phyloP scores from a whole-genome alignment of 1,284 basidiomycete genomes.

The Cutaneotrichosporon cavernicola region DNA sequence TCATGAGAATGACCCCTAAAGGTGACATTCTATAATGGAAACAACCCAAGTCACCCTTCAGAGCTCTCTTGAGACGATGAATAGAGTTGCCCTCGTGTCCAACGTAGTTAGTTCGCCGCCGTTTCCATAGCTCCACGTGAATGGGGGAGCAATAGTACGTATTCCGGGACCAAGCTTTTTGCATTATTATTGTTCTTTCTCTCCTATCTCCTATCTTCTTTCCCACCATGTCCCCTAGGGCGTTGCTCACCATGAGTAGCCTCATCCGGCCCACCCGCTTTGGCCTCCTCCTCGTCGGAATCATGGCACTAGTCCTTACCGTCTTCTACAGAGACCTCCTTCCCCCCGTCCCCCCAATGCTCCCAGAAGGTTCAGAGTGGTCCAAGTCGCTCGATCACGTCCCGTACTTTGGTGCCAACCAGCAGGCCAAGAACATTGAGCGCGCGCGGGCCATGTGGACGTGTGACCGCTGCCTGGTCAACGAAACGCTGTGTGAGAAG shows the following conservation, averaged over 20 bases:
- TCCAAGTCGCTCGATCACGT: not conserved
- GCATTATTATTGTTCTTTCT: not conserved
- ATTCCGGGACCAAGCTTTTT: not conserved
- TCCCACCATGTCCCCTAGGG: not conserved
- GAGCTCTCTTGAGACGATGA: no score
- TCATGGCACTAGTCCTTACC: not conserved
- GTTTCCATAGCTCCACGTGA: no score
- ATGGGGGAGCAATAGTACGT: not conserved
- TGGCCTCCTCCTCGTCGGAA: not conserved
- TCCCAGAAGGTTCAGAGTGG: constrained; percentile 3
- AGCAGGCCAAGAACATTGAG: not conserved
- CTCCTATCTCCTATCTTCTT: not conserved
- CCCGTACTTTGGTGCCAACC: not conserved
- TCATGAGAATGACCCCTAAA: no score
- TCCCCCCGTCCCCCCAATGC: not conserved
- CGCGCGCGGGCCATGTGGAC: not conserved
- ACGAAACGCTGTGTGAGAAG: constrained; percentile 7
- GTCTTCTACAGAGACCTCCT: not conserved
- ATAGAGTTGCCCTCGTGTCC: no score
- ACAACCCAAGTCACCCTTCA: no score
- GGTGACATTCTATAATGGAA: no score
- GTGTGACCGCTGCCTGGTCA: constrained; percentile 9
- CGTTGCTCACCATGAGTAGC: constrained; percentile 2
- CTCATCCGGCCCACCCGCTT: constrained; percentile 1
- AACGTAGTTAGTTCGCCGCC: no score